These are phyloP conservation scores for Penicillium antarcticum DNA, from an alignment of 495 filamentous ascomycete genomes.

Conservation along the genomic window DNA sequence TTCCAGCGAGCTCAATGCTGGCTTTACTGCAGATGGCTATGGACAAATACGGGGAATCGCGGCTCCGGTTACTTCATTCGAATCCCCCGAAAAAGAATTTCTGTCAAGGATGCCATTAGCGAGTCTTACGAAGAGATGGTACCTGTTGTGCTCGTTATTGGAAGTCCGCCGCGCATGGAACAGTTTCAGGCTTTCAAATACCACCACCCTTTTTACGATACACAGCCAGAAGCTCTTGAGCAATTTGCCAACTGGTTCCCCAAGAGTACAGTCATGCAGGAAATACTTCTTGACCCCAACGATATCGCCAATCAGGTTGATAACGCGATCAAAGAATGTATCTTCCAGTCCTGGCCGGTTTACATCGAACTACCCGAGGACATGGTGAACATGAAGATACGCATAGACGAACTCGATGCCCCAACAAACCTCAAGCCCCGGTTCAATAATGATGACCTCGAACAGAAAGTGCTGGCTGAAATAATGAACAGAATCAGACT, in stretches of 20 bases:
- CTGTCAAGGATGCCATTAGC: too few relatives aligned
- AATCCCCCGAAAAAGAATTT: too few relatives aligned
- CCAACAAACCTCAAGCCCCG: neutral
- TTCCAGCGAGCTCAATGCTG: too few relatives aligned
- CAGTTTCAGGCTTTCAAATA: neutral
- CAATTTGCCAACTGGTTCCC: constrained; percentile 11
- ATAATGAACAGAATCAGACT: constrained; percentile 22
- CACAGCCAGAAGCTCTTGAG: neutral
- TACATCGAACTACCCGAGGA: constrained; percentile 38
- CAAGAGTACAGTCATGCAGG: constrained; percentile 33
- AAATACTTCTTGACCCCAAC: constrained; percentile 23
- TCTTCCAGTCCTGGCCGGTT: constrained; percentile 35
- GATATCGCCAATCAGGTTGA: constrained; percentile 35
- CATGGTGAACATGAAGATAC: constrained; percentile 28
- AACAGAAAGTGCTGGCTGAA: neutral
- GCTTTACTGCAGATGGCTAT: too few relatives aligned
- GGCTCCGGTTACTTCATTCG: too few relatives aligned
- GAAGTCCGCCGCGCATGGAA: neutral
- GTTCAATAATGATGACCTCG: neutral
- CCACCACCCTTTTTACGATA: neutral
- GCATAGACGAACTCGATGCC: neutral
- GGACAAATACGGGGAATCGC: too few relatives aligned
- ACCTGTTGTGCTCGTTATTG: neutral
- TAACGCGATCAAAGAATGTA: constrained; percentile 25
- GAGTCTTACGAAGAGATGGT: neutral